Percentiles rank a stretch among this genome's conserved stretches.
phyloP scores from a whole-genome alignment of 2,329 filamentous ascomycete genomes.

The Talaromyces piceae region DNA sequence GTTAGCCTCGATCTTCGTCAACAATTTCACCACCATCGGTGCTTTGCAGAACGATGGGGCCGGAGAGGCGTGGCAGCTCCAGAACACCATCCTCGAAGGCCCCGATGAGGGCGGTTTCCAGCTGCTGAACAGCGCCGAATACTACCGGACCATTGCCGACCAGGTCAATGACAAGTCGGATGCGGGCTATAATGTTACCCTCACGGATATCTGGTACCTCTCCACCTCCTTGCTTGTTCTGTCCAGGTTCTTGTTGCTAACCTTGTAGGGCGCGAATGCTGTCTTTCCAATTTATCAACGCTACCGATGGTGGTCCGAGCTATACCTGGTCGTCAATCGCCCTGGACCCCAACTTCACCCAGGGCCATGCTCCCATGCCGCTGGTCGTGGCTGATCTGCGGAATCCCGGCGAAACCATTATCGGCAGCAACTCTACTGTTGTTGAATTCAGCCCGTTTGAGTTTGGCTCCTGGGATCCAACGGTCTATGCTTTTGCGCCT shows the following conservation, averaged over 20 bases:
- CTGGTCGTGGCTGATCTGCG: conserved; percentile 65
- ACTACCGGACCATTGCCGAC: conserved; percentile 54
- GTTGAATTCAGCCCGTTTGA: conserved; percentile 76
- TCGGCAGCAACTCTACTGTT: conserved; percentile 66
- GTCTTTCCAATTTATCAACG: conserved; percentile 79
- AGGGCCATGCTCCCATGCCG: conserved; percentile 62
- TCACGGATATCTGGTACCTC: conserved; percentile 74
- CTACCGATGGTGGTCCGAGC: conserved; percentile 61
- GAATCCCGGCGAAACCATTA: conserved; percentile 51
- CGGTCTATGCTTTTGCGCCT: conserved; percentile 63
- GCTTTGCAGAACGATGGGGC: conserved; percentile 42
- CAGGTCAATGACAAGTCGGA: conserved; percentile 55
- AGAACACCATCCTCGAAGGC: conserved; percentile 54
- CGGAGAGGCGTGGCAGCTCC: conserved; percentile 53
- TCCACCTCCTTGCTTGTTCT: not conserved
- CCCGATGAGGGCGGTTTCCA: conserved; percentile 42
- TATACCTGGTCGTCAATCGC: conserved; percentile 81
- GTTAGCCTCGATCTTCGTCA: conserved; percentile 68
- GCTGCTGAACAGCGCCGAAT: conserved; percentile 44
- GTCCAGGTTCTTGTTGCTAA: not conserved
- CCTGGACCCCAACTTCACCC: conserved; percentile 52
- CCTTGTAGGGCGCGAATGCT: conserved; percentile 58
- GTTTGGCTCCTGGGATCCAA: conserved; percentile 69
- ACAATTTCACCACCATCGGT: conserved; percentile 67
- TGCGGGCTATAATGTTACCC: conserved; percentile 59